Conservation (phyloP, 768 basidiomycete species). For the Trametes elegans region DNA sequence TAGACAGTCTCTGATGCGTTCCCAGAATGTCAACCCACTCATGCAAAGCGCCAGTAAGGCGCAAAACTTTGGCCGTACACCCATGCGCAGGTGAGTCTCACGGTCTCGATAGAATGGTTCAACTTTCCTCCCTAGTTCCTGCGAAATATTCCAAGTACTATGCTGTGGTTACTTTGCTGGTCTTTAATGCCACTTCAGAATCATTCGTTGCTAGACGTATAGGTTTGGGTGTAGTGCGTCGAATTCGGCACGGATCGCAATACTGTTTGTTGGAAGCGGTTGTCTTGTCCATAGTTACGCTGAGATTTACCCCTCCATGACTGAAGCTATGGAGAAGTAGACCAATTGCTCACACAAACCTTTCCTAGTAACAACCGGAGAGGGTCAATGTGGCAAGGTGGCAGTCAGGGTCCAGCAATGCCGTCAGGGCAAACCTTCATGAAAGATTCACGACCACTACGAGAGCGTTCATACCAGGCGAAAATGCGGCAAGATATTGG, state of each 20-base stretch:
- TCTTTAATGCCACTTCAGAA: too few relatives aligned
- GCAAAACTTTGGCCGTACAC: constrained; percentile 62
- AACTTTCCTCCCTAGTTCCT: too few relatives aligned
- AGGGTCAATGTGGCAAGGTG: constrained; percentile 71
- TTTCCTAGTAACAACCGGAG: constrained; percentile 60
- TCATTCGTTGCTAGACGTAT: too few relatives aligned
- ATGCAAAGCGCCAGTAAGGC: constrained; percentile 68
- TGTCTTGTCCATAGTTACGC: too few relatives aligned
- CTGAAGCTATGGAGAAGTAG: background rate
- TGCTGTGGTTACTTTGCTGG: too few relatives aligned
- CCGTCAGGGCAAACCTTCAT: constrained; percentile 47
- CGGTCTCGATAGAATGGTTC: too few relatives aligned
- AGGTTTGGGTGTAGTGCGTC: too few relatives aligned
- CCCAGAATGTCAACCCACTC: constrained; percentile 67
- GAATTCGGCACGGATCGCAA: too few relatives aligned
- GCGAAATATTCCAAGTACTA: too few relatives aligned
- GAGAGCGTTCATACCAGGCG: constrained; percentile 69
- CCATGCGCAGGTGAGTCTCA: constrained; percentile 59
- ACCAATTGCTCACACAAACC: background rate
- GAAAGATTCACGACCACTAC: constrained; percentile 77
- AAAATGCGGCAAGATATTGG: constrained; percentile 79
- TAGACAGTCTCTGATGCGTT: constrained; percentile 66
- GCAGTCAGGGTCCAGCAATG: constrained; percentile 45
- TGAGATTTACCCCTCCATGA: too few relatives aligned
- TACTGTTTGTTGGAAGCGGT: too few relatives aligned